Evolutionary conservation across 1,284 basidiomycete genomes (phyloP).

Genomic region (Apiotrichum siamense): DNA sequence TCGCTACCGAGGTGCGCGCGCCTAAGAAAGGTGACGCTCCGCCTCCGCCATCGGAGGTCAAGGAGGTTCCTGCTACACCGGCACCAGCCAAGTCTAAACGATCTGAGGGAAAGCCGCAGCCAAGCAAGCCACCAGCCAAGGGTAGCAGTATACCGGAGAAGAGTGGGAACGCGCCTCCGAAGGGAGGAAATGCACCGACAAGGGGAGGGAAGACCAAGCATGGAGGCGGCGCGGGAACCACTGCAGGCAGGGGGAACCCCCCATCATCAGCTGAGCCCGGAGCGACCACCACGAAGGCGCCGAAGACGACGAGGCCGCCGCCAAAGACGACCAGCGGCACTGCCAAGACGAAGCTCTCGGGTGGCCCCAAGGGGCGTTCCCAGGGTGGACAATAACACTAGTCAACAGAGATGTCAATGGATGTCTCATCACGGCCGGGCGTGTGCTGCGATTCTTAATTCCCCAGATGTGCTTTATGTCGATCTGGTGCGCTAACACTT

Average conservation of each 20-base stretch:
- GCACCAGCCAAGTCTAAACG: not conserved
- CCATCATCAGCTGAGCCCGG: not conserved
- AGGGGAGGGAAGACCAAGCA: not conserved
- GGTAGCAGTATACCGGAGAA: too few species aligned
- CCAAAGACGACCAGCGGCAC: not conserved
- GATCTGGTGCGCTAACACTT: conserved; percentile 13
- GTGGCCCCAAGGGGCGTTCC: not conserved
- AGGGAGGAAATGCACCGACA: not conserved
- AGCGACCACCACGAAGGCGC: not conserved
- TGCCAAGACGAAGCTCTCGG: not conserved
- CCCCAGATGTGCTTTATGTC: not conserved
- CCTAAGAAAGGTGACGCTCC: conserved; percentile 2
- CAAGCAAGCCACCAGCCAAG: not conserved
- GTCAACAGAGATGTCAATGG: conserved; percentile 19
- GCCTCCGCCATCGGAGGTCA: not conserved
- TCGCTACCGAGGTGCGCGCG: conserved; percentile 3
- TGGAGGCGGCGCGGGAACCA: not conserved
- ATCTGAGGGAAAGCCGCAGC: too few species aligned
- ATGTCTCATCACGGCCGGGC: conserved; percentile 12
- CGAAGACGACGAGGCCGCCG: not conserved
- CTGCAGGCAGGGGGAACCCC: not conserved
- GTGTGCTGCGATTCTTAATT: not conserved
- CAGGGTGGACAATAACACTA: conserved; percentile 13
- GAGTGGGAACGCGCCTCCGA: not conserved
- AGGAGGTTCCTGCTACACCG: not conserved